Base-by-base conservation (phyloP, 2,329 filamentous ascomycete genomes). In the Diplodia corticola region DNA sequence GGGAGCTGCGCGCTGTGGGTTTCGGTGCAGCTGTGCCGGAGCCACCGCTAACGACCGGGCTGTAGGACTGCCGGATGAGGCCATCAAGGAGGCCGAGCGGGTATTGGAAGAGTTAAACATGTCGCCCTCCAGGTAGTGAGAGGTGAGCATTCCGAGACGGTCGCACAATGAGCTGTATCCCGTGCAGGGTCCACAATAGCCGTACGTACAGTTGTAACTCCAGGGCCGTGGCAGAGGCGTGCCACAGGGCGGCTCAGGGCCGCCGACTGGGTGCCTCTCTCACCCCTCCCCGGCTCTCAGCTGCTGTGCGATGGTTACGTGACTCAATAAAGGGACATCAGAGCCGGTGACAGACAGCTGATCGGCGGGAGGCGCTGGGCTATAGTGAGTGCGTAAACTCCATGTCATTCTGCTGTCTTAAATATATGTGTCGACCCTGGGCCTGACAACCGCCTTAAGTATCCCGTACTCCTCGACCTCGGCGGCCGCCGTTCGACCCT, bases 41-140 rank as follows among this genome's bases (percentile, higher is more conserved):
- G 28, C 50, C 17, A 30, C n/a, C 9, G 44, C 33, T 61, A 46
- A 61, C 28, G 26, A 7, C 28, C 6, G 22, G 9, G 40, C 35
- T 61, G 35, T 40, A 78, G 78, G 92, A 1, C 73, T 97, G 71
- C 93, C 93, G 0, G 86, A 89, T 67, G 81, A 84, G 51, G 91
- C 90, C 3, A 87, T 97, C 64, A 79, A 81, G 24, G 81, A 92
- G 69, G 93, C 94, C 5, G 81, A 78, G 61, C 76, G 81, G 44
- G 83, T 91, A 9, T 79, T 93, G 28, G 75, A 76, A 26, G 68
- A 73, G 26, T 69, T 77, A 51, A 60, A 66, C 46, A 48, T 5
- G 37, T 22, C 35, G 57, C 24, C 24, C 37, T 10, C 37, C 24
- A 26, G 26, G 24, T 57, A 59, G 37, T 30, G 37, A 40, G 20